phyloP scores from a whole-genome alignment of 2,329 filamentous ascomycete genomes.

The Curvularia lunata region DNA sequence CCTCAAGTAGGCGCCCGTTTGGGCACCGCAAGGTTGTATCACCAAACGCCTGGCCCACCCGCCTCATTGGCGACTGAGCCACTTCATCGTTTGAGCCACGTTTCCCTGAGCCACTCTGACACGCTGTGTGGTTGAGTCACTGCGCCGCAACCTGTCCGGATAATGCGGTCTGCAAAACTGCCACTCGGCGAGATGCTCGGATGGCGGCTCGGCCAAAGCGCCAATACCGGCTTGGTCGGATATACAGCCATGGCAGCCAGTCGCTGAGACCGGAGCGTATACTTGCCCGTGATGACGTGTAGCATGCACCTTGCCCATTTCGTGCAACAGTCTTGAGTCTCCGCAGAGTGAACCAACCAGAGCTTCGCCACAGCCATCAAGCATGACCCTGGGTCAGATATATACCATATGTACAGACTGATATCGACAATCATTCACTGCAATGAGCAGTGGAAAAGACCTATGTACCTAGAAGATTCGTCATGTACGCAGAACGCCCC shows the following conservation, averaged over 20 bases:
- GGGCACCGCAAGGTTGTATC: constrained; percentile 1
- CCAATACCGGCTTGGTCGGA: constrained; percentile 2
- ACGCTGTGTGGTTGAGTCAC: constrained; percentile 18
- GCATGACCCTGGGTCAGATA: not conserved
- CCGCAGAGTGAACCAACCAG: not conserved
- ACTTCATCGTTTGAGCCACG: constrained; percentile 13
- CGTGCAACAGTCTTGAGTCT: not conserved
- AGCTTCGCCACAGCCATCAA: not conserved
- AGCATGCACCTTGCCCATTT: not conserved
- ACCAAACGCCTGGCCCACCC: not conserved
- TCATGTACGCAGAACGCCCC: not conserved
- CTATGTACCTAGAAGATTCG: not conserved
- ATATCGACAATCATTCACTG: not conserved
- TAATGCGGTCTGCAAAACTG: constrained; percentile 5
- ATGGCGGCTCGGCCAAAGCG: not conserved
- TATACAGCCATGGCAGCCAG: not conserved
- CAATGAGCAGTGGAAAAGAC: not conserved
- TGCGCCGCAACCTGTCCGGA: constrained; percentile 17
- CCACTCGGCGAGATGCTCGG: constrained; percentile 5
- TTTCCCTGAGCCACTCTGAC: constrained; percentile 10
- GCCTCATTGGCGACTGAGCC: constrained; percentile 18
- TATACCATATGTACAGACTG: not conserved
- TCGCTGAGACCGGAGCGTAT: constrained; percentile 3
- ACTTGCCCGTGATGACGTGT: not conserved
- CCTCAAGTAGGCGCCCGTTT: constrained; percentile 1